Evolutionary conservation across 495 filamentous ascomycete genomes (phyloP).

Genomic region (Hypoxylon perforatum): DNA sequence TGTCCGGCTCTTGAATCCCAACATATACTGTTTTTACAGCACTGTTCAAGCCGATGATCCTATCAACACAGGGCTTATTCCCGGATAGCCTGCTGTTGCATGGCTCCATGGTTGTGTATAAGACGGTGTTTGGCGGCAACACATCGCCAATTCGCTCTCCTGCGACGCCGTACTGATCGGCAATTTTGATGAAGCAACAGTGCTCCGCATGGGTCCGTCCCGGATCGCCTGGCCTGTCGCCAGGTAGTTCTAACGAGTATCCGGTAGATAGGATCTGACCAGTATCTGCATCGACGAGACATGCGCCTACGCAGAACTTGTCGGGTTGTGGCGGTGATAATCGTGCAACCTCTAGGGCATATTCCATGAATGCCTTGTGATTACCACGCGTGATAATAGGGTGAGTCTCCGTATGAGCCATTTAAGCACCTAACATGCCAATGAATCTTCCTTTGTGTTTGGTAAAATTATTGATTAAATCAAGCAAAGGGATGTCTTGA

Average conservation of each 20-base stretch:
- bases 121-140: conserved; percentile 56
- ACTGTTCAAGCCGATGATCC: conserved; percentile 67
- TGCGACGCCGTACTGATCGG: conserved; percentile 50
- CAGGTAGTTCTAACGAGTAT: conserved; percentile 74
- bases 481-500: too few relatives aligned
- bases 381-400: conserved; percentile 34
- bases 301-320: conserved; percentile 86
- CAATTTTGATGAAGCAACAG: conserved; percentile 61
- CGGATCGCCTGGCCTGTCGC: conserved; percentile 49
- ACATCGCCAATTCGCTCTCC: conserved; percentile 53
- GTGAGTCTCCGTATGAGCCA: too few relatives aligned
- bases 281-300: conserved; percentile 68
- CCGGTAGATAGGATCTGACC: conserved; percentile 75
- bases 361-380: conserved; percentile 71
- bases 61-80: conserved; percentile 75
- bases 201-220: conserved; percentile 58
- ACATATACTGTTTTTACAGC: conserved; percentile 77
- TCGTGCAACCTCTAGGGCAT: conserved; percentile 72
- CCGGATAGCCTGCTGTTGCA: conserved; percentile 78
- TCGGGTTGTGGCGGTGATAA: conserved; percentile 76
- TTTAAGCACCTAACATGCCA: too few relatives aligned
- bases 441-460: too few relatives aligned
- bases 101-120: conserved; percentile 91
- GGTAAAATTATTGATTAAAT: too few relatives aligned
- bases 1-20: conserved; percentile 81